Evolutionary conservation across 768 basidiomycete species (phyloP).

Genomic region (Phaffia australis): DNA sequence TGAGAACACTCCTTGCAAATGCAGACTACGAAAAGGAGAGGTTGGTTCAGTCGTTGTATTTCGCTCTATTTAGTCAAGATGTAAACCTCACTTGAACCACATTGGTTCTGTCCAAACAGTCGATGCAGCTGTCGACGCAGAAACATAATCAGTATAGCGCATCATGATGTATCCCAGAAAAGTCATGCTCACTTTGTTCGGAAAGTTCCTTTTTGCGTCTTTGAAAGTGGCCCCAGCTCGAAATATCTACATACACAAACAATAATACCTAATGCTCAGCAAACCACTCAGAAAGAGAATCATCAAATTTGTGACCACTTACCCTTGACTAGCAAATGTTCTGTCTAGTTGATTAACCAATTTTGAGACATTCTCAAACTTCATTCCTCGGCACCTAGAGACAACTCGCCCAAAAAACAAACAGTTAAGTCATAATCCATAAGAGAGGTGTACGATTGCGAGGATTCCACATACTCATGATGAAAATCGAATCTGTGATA

Average conservation of each 20-base stretch:
- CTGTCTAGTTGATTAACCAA: constrained; percentile 60
- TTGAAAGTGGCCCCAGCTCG: not conserved
- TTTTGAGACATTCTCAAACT: constrained; percentile 82
- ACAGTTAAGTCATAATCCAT: not conserved
- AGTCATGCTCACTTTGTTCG: constrained; percentile 41
- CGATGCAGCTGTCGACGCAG: constrained; percentile 68
- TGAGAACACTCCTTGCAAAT: constrained; percentile 69
- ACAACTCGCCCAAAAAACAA: constrained; percentile 30
- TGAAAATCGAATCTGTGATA: constrained; percentile 70
- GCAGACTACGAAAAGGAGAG: constrained; percentile 55
- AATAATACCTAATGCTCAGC: not conserved
- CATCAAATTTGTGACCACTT: constrained; percentile 23
- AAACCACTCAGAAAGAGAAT: not conserved
- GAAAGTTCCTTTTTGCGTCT: constrained; percentile 50
- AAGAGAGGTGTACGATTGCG: not conserved
- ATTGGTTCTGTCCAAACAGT: constrained; percentile 89
- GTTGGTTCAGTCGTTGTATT: not conserved
- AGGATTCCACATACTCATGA: constrained; percentile 57
- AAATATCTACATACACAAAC: constrained; percentile 10
- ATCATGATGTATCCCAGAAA: not conserved
- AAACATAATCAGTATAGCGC: not conserved
- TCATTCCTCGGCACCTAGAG: constrained; percentile 28
- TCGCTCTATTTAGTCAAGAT: too few species aligned
- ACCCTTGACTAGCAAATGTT: constrained; percentile 73
- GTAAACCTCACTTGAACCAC: constrained; percentile 61